Evolutionary conservation across 2,329 filamentous ascomycete species (phyloP), one percentile per base, ranked within the genome.

Genomic region (Claviceps sp.): DNA sequence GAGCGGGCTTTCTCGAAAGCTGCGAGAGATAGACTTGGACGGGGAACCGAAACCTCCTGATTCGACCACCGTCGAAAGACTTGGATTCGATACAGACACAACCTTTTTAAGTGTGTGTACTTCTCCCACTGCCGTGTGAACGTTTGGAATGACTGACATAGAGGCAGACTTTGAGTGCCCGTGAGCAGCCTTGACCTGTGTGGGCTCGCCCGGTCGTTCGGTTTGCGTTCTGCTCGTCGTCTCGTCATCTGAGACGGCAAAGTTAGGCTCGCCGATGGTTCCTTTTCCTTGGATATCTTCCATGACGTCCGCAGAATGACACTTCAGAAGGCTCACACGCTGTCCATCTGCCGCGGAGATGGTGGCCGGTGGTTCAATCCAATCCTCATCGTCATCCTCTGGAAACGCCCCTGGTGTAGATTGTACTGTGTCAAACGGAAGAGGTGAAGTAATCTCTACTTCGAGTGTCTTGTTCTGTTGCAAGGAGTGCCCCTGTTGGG

Each of bases 1-100:
- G 53, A 96, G 68, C 5, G 88, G 88, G 53, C 85, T 91, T 58
- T 94, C 89, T 7, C 76, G 73, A 59, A 79, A 73, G 47, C 64
- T 70, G 51, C 78, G 70, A 5, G 76, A 72, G 0, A 78, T 78
- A 1, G 80, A 82, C 58, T 80, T 81, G 2, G 70, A 64, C 56
- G 76, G 70, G 65, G 77, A 69, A 65, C 76, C 59, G 16, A 78
- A 61, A 8, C 55, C 59, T 14, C 64, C 63, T 6, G 62, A 56
- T 54, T 76, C 73, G 0, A 64, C 55, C 7, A 73, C 82, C 13
- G 79, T 73, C 8, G 68, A 68, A 26, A 76, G 64, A 17, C 72
- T 63, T 6, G 76, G 72, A 54, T 80, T 79, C 0, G 81, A 81
- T 2, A 78, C 74, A 0, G 83, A 83, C 11, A 77, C 71, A 1